phyloP scores from a whole-genome alignment of 2,329 filamentous ascomycete genomes.

The Atkinsonella hypoxylon region DNA sequence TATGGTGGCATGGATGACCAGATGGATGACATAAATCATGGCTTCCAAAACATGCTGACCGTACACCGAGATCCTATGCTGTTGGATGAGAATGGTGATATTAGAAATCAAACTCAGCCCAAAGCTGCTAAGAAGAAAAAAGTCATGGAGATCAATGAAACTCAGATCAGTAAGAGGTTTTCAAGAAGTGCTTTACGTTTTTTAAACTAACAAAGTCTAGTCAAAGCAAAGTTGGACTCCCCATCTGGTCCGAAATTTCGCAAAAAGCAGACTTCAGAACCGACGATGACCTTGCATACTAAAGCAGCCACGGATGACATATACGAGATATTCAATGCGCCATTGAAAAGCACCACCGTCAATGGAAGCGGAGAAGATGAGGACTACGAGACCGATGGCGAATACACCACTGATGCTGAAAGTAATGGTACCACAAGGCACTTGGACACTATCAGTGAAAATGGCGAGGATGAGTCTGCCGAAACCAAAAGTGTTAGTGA shows the following conservation, averaged over 20 bases:
- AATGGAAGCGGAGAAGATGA: slow-evolving; percentile 46
- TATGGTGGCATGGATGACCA: slow-evolving; percentile 21
- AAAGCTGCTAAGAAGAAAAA: slow-evolving; percentile 57
- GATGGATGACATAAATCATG: slow-evolving; percentile 19
- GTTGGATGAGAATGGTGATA: slow-evolving; percentile 48
- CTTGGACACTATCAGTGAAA: slow-evolving; percentile 33
- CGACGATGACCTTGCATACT: slow-evolving; percentile 98
- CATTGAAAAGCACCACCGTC: slow-evolving; percentile 26
- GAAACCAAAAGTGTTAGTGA: slow-evolving; percentile 59
- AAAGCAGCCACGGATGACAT: slow-evolving; percentile 94
- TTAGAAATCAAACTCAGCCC: slow-evolving; percentile 33
- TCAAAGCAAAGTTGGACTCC: slow-evolving; percentile 88
- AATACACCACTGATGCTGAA: slow-evolving; percentile 77
- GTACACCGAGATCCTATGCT: slow-evolving; percentile 32
- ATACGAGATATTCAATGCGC: slow-evolving; percentile 92
- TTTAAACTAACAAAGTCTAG: slow-evolving; percentile 40
- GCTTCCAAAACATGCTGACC: slow-evolving; percentile 25
- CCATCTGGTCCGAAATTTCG: slow-evolving; percentile 75
- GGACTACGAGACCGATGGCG: slow-evolving; percentile 58
- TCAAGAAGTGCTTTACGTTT: background rate
- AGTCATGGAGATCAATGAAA: slow-evolving; percentile 76
- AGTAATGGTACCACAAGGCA: slow-evolving; percentile 70
- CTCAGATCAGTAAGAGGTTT: slow-evolving; percentile 65
- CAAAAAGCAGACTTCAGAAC: slow-evolving; percentile 63
- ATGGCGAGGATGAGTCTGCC: slow-evolving; percentile 35